Percentiles rank a stretch among this genome's conserved stretches.
Evolutionary conservation across 2,329 filamentous ascomycete genomes (phyloP).

Genomic region (Fusarium papillatum): DNA sequence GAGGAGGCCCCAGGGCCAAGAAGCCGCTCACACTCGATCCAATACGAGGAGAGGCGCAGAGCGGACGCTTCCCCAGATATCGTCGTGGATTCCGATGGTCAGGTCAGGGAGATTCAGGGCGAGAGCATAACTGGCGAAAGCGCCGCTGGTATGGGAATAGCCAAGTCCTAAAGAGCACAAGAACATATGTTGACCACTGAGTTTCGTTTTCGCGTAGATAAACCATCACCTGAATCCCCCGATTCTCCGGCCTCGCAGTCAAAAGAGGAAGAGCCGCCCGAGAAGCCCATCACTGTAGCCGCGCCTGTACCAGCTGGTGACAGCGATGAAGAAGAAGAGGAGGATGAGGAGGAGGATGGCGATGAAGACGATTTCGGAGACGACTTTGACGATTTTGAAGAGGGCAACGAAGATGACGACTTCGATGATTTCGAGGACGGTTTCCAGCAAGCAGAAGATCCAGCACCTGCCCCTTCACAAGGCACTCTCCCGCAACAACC

Average conservation of each 20-base stretch:
- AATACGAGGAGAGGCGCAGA: constrained; percentile 60
- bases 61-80: constrained; percentile 68
- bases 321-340: constrained; percentile 42
- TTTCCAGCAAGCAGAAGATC: constrained; percentile 70
- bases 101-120: constrained; percentile 47
- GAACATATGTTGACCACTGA: constrained; percentile 42
- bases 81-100: constrained; percentile 61
- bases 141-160: constrained; percentile 46
- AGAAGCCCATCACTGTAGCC: constrained; percentile 27
- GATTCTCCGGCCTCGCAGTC: constrained; percentile 45
- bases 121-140: constrained; percentile 35
- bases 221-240: constrained; percentile 43
- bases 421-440: constrained; percentile 82
- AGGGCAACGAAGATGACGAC: constrained; percentile 67
- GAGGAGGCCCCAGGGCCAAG: constrained; percentile 64
- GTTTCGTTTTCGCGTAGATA: constrained; percentile 42
- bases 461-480: constrained; percentile 41
- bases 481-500: constrained; percentile 52
- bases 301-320: constrained; percentile 31
- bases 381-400: constrained; percentile 74
- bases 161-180: constrained; percentile 35
- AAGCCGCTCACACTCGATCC: constrained; percentile 55
- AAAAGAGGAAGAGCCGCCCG: constrained; percentile 47
- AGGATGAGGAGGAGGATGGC: constrained; percentile 44
- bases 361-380: constrained; percentile 67